Evolutionary conservation across 192 early-diverging fungal genomes (phyloP), one percentile per base, ranked within the genome.

Genomic region (Coemansia sp.): DNA sequence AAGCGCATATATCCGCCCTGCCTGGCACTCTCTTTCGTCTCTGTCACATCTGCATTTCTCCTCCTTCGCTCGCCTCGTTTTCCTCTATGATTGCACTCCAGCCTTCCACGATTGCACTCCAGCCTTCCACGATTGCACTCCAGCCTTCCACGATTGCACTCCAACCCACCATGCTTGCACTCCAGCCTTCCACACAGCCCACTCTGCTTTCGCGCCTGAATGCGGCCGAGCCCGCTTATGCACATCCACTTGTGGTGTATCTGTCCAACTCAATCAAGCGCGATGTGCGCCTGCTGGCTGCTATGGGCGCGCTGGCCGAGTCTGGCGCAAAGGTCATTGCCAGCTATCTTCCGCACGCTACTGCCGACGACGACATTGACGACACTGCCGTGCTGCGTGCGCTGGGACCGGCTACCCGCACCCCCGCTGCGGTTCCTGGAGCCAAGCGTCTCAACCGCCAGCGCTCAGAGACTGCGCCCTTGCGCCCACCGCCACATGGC

Each of bases 391-490:
- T 76, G 15, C 43, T 71, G 48, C 56, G 54, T 3, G 69, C 69
- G 24, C 61, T 67, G 38, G 49, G 60, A 4, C 45, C 60, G 35
- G 56, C 56, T 2, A 48, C 64, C 19, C 43, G 63, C 5, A 43
- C 51, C 7, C 62, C 51, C 7, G 65, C 57, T 1, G 70, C 64
- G 22, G 63, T 47, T 4, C 29, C 57, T 14, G 55, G 29, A 27
- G 19, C 55, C 21, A 73, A 74, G 51, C 67, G 67, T 60, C 69
- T 73, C 22, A 67, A 64, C 63, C 72, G 78, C 12, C 78, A 81
- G 60, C 69, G 78, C 41, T 81, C 78, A 24, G 78, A 81, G 49
- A 81, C 78, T 4, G 78, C 78, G 2, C 78, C 78, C 10, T 56
- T 75, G 63, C 72, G 69, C 2, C 72, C 69, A 14, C 56, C 64